Evolutionary conservation across 805 yeast species (phyloP), one percentile per base, ranked within the genome.

Genomic region (Hermanozyma aechmeae): DNA sequence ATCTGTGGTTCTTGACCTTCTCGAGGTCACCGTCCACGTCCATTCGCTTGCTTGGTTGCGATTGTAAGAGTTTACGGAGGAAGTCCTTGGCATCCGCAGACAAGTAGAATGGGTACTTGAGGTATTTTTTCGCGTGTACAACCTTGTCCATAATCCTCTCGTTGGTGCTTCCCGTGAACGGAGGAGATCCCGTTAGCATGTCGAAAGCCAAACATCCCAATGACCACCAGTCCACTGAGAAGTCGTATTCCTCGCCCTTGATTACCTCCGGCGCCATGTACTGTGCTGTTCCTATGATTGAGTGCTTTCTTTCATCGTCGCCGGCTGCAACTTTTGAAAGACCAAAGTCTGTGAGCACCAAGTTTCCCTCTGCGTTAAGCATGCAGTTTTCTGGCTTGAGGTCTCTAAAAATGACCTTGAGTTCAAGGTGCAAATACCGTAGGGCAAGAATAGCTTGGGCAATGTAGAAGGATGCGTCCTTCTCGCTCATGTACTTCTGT

Each of bases 211-310:
- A 78, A 26, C 94, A 80, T 0, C 95, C 96, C 19, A 86, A 56
- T 0, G 95, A 83, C 85, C 95, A 85, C 82, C 94, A 84, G 51
- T 85, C 96, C 27, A 86, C 92, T 18, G 75, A 67, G 30, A 73
- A 78, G 42, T 79, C 85, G 51, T 85, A 86, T 12, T 75, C 72
- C 41, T 76, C 70, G 14, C 94, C 95, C 33, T 69, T 72, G 16
- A 85, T 59, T 18, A 86, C 79, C 50, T 85, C 96, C 3, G 96
- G 96, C 0, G 95, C 95, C 76, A 85, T 80, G 43, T 80, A 80
- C 46, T 80, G 85, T 1, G 86, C 83, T 0, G 92, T 80, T 1
- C 92, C 92, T 29, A 76, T 71, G 39, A 80, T 53, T 9, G 82
- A 71, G 57, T 69, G 46, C 76, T 35, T 38, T 4, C 28, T 21